phyloP scores from a whole-genome alignment of 140 eudicot species.

The Senecio squalidus region DNA sequence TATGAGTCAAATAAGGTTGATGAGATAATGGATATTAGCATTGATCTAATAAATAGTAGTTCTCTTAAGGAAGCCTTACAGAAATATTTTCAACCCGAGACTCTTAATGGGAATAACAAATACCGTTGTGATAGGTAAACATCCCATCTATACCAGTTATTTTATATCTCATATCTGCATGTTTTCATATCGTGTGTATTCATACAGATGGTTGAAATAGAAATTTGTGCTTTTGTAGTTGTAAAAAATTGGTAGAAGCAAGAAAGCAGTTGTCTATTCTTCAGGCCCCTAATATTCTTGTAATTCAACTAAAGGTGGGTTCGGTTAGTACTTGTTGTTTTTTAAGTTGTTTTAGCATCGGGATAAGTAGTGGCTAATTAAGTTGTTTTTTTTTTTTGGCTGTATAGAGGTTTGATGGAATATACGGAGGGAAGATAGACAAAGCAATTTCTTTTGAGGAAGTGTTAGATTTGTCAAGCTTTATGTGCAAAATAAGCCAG shows the following conservation, averaged over 20 bases:
- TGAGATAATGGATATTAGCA: slow-evolving; percentile 94
- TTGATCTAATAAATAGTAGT: slow-evolving; percentile 59
- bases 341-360: slow-evolving; percentile 5
- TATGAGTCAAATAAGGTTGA: slow-evolving; percentile 91
- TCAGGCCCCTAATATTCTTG: slow-evolving; percentile 97
- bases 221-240: slow-evolving; percentile 53
- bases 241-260: slow-evolving; percentile 86
- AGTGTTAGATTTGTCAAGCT: slow-evolving; percentile 72
- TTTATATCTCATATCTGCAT: slow-evolving; percentile 3
- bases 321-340: background rate
- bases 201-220: slow-evolving; percentile 21
- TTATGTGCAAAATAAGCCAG: slow-evolving; percentile 93
- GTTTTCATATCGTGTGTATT: slow-evolving; percentile 5
- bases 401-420: slow-evolving; percentile 88
- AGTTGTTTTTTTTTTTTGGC: slow-evolving; percentile 10
- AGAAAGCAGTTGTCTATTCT: slow-evolving; percentile 94
- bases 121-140: slow-evolving; percentile 91
- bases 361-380: slow-evolving; percentile 12
- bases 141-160: slow-evolving; percentile 2
- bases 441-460: slow-evolving; percentile 84
- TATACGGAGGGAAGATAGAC: slow-evolving; percentile 90
- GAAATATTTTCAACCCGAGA: slow-evolving; percentile 79
- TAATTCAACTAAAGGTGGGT: slow-evolving; percentile 83
- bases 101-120: slow-evolving; percentile 85
- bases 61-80: slow-evolving; percentile 78